Evolutionary conservation across 441 rosid species (phyloP), one percentile per base, ranked within the genome.

Genomic region (Pelargonium fulgidum): DNA sequence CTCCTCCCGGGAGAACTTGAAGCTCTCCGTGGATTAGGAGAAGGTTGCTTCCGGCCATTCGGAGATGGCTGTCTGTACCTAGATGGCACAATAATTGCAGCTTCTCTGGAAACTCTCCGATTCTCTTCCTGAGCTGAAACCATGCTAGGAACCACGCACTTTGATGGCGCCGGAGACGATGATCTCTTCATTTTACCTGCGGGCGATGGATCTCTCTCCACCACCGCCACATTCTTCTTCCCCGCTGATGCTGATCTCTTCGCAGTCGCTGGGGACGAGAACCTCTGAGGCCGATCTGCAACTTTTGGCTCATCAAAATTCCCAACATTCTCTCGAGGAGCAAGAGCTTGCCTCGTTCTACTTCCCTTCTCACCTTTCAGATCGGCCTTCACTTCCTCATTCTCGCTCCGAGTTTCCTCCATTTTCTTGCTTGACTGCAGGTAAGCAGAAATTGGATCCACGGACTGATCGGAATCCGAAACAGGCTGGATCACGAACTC

Each of bases 21-120:
- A 58, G 82, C 78, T 74, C 95, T 85, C 68, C 99, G 73, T 2
- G 89, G 76, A 74, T 72, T 83, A 0, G 93, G 91, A 0, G 97
- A 88, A 3, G 89, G 87, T 78, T 87, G 93, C 72, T 80, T 87
- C 84, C 96, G 82, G 24, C 79, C 88, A 45, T 63, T 86, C 0
- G 98, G 97, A 0, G 98, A 93, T 2, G 97, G 96, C 45, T 93
- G 98, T 69, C 90, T 73, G 67, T 91, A 93, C 82, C 98, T 85
- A 0, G 98, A 93, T 1, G 96, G 95, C 56, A 93, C 97, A 13
- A 91, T 80, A 62, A 93, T 93, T 0, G 97, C 86, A 0, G 96
- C 84, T 75, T 93, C 98, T 77, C 82, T 82, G 4, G 85, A 80
- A 2, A 71, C 84, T 66, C 80, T 88, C 65, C 97, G 73, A 65